Base-by-base conservation (phyloP, 2,329 filamentous ascomycete genomes). In the Furcasterigmium sp. region DNA sequence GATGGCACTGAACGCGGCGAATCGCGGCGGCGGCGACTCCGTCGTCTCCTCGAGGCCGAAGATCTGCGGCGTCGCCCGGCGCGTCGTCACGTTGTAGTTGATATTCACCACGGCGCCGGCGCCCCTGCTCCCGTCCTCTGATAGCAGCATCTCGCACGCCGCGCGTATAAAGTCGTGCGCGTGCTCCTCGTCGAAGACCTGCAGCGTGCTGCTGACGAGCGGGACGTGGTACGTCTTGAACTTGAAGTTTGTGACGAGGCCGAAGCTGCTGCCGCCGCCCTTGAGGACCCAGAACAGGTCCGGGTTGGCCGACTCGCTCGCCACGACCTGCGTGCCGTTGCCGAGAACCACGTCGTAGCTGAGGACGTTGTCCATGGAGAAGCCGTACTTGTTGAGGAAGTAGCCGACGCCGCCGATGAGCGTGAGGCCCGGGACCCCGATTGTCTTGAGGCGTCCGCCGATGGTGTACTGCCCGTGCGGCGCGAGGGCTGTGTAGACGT, bases 31-130 rank as follows among this genome's bases (percentile, higher is more conserved):
- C 5, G 60, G 60, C 4, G 46, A 57, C 32, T 55, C 56, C 9
- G 51, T 48, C 3, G 60, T 56, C 21, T 62, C 62, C 21, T 67
- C 56, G 0, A 67, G 56, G 14, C 64, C 64, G 7, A 65, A 45
- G 0, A 66, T 37, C 8, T 50, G 49, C 1, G 57, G 50, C 2
- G 49, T 46, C 3, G 50, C 41, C 0, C 30, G 37, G 19, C 54
- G 54, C 0, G 61, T 63, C 7, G 54, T 58, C 4, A 40, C 41
- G 30, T 60, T 59, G 39, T 58, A 57, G 18, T 47, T 51, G 17
- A 64, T 54, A 18, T 55, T 63, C 10, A 63, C 46, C 21, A 65
- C 51, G 4, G 53, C 51, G 1, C 62, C 63, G 0, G 62, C 60
- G 0, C 52, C 63, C 13, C 62, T 43, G 1, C 50, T 42, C 1